Evolutionary conservation across 768 basidiomycete genomes (phyloP).

Genomic region (Auriscalpium orientale): DNA sequence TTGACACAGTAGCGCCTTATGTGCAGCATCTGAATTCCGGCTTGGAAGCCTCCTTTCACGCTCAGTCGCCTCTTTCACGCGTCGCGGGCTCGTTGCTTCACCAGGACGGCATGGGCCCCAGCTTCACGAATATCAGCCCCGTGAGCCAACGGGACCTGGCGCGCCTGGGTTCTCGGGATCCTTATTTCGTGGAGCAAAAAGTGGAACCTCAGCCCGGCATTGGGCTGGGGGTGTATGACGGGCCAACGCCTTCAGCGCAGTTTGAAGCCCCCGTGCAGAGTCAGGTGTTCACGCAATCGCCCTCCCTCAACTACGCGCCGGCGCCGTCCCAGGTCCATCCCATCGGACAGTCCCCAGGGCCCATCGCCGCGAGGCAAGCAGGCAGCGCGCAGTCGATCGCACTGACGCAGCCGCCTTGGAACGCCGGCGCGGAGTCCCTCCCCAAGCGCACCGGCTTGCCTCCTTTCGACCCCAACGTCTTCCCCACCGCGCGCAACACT

Average conservation of each 20-base stretch:
- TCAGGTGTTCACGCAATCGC: slow-evolving; percentile 9
- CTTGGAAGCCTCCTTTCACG: slow-evolving; percentile 6
- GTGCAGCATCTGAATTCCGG: slow-evolving; percentile 1
- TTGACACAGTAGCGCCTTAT: slow-evolving; percentile 9
- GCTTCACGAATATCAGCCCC: slow-evolving; percentile 2
- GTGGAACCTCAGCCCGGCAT: slow-evolving; percentile 6
- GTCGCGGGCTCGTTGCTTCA: not conserved
- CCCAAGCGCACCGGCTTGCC: slow-evolving; percentile 11
- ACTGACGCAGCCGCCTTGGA: slow-evolving; percentile 7
- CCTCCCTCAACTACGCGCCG: slow-evolving; percentile 8
- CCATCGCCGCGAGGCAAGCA: not conserved
- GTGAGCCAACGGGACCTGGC: slow-evolving; percentile 12
- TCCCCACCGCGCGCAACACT: slow-evolving; percentile 14
- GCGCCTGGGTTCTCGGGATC: slow-evolving; percentile 11
- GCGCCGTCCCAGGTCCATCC: not conserved
- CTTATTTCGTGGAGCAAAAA: slow-evolving; percentile 5
- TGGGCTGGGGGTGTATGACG: slow-evolving; percentile 10
- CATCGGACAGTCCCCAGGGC: not conserved
- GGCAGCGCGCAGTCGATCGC: not conserved
- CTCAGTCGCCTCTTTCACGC: slow-evolving; percentile 6
- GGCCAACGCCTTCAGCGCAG: slow-evolving; percentile 1
- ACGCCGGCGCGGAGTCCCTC: slow-evolving; percentile 4
- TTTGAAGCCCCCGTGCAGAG: slow-evolving; percentile 11
- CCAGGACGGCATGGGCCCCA: slow-evolving; percentile 7
- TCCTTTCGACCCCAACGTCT: slow-evolving; percentile 10